Conservation (phyloP, 495 filamentous ascomycete genomes). For the Penicillium simplicissimum region DNA sequence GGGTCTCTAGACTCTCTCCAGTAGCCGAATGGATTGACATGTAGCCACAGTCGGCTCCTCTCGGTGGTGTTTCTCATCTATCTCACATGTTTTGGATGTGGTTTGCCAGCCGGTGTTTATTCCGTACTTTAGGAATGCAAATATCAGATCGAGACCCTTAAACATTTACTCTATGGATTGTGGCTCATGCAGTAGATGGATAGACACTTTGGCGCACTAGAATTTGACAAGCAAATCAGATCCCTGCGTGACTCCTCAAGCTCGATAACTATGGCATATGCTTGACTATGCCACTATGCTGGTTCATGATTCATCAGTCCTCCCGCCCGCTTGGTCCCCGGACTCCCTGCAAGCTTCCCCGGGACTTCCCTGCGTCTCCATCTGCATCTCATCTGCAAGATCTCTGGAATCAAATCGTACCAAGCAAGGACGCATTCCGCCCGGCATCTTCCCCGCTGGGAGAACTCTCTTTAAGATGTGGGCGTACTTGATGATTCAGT, state of each 20-base stretch:
- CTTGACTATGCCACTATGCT: background rate
- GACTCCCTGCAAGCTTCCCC: slow-evolving; percentile 4
- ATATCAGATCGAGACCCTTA: background rate
- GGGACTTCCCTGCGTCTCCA: slow-evolving; percentile 22
- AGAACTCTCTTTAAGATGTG: background rate
- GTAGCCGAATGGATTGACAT: background rate
- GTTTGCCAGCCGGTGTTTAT: background rate
- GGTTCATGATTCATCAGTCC: background rate
- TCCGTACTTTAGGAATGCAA: background rate
- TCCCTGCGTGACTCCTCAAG: background rate
- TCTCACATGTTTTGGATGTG: background rate
- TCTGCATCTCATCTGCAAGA: slow-evolving; percentile 32
- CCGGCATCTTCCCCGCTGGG: background rate
- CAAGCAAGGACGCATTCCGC: slow-evolving; percentile 17
- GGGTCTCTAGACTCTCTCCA: background rate
- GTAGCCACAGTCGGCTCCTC: background rate
- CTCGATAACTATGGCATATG: no score
- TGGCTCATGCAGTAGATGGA: background rate
- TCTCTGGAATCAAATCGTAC: slow-evolving; percentile 21
- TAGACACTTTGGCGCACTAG: background rate
- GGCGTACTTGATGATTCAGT: background rate
- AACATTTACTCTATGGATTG: background rate
- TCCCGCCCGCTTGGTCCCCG: slow-evolving; percentile 1
- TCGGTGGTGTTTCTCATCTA: background rate
- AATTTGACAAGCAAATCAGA: background rate